Evolutionary conservation across 2,329 filamentous ascomycete genomes (phyloP).

Genomic region (Xylariaceae sp.): DNA sequence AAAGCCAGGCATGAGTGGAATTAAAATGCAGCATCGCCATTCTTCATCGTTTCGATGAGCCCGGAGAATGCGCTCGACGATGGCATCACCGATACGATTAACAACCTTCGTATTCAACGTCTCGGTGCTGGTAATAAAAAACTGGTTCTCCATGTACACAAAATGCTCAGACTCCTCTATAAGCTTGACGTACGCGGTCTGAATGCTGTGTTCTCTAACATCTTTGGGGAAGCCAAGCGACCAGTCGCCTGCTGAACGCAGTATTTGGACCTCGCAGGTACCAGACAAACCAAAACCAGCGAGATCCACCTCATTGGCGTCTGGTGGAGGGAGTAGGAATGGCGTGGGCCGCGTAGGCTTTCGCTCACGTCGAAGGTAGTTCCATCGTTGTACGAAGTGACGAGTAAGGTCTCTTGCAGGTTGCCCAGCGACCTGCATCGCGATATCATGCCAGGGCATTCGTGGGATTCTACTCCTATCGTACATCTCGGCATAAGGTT

Average conservation of each 20-base stretch:
- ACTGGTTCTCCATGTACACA: conserved; percentile 98
- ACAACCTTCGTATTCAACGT: conserved; percentile 86
- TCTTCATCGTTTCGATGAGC: conserved; percentile 84
- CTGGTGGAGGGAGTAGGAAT: conserved; percentile 90
- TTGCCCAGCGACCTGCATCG: conserved; percentile 97
- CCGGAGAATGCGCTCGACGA: conserved; percentile 88
- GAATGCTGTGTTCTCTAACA: conserved; percentile 90
- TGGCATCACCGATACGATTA: conserved; percentile 92
- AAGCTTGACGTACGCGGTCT: conserved; percentile 92
- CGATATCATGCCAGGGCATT: conserved; percentile 99
- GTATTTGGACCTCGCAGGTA: conserved; percentile 94
- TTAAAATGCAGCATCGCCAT: conserved; percentile 89
- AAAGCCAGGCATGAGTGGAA: conserved; percentile 97
- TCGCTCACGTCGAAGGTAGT: conserved; percentile 90
- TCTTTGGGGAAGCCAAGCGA: conserved; percentile 79
- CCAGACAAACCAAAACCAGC: conserved; percentile 88
- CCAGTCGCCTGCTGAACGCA: conserved; percentile 90
- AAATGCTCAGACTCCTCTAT: conserved; percentile 97
- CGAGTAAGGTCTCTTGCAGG: conserved; percentile 92
- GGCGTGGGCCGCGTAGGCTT: conserved; percentile 94
- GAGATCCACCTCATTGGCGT: conserved; percentile 85
- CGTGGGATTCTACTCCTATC: conserved; percentile 85
- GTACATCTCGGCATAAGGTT: conserved; percentile 99
- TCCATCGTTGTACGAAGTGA: conserved; percentile 98
- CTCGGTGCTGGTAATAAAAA: conserved; percentile 93